phyloP scores from a whole-genome alignment of 805 yeast genomes.

The Yarrowia porcina region DNA sequence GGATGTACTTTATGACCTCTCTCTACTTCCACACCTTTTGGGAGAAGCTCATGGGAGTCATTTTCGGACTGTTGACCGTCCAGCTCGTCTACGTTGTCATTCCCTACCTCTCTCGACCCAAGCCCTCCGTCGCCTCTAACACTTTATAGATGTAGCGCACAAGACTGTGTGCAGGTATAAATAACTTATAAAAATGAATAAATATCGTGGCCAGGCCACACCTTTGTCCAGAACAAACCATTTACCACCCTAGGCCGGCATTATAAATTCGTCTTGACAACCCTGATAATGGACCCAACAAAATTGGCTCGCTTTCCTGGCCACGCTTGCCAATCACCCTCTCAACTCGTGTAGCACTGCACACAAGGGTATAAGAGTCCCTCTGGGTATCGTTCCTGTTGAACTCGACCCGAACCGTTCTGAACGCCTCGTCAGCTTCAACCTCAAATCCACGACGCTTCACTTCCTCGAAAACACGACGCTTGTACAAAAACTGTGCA shows the following conservation, averaged over 20 bases:
- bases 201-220: not conserved
- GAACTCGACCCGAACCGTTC: slow-evolving; percentile 1
- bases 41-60: slow-evolving; percentile 71
- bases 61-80: slow-evolving; percentile 57
- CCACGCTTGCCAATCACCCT: slow-evolving; percentile 1
- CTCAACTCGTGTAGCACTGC: not conserved
- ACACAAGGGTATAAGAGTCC: not conserved
- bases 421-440: not conserved
- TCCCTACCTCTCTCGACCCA: slow-evolving; percentile 24
- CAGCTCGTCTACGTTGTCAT: slow-evolving; percentile 43
- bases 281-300: not conserved
- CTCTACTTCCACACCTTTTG: slow-evolving; percentile 76
- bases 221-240: not conserved
- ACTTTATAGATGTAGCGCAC: not conserved
- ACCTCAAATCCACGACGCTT: not conserved
- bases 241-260: not conserved
- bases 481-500: not conserved
- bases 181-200: slow-evolving; percentile 16
- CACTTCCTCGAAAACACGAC: not conserved
- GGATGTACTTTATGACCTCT: slow-evolving; percentile 82
- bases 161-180: not conserved
- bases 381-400: no score
- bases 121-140: slow-evolving; percentile 3
- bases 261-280: not conserved
- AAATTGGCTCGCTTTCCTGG: not conserved